A percentile compares a stretch with the other conserved stretches of the same genome.
phyloP scores from a whole-genome alignment of 768 basidiomycete genomes.

The Boletus rubropictus region DNA sequence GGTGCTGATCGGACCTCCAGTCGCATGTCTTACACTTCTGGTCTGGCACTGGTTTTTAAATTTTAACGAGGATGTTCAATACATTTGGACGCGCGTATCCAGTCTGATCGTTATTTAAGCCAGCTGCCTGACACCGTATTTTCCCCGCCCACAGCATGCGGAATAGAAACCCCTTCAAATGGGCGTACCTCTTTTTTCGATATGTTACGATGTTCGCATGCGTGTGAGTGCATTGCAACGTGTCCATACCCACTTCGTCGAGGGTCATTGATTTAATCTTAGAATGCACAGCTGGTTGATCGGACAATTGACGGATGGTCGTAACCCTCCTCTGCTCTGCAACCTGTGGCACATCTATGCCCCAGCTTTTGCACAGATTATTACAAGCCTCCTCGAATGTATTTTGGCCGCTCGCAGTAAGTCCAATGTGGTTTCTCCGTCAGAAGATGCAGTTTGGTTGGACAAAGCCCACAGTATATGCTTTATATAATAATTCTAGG shows the following conservation, averaged over 20 bases:
- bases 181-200: conserved; percentile 27
- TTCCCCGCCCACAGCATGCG: conserved; percentile 16
- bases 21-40: conserved; percentile 9
- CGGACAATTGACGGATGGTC: conserved; percentile 3
- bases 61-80: conserved; percentile 18
- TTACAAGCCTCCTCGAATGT: conserved; percentile 12
- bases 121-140: not conserved
- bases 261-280: not conserved
- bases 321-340: conserved; percentile 9
- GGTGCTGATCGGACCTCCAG: conserved; percentile 7
- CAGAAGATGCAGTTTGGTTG: not conserved
- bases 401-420: conserved; percentile 17
- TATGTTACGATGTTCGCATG: conserved; percentile 18
- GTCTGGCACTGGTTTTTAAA: conserved; percentile 12
- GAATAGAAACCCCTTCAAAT: conserved; percentile 22
- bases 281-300: conserved; percentile 15
- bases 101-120: not conserved
- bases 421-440: not conserved
- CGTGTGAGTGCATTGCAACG: conserved; percentile 10
- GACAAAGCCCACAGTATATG: conserved; percentile 1
- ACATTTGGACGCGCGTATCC: conserved; percentile 21
- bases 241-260: not conserved
- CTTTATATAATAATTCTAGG: conserved; percentile 13
- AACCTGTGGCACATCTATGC: conserved; percentile 10
- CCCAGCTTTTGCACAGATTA: not conserved